These are phyloP conservation scores for Cercospora berteroae DNA, from an alignment of 2,329 filamentous ascomycete species.

Conservation along the genomic window DNA sequence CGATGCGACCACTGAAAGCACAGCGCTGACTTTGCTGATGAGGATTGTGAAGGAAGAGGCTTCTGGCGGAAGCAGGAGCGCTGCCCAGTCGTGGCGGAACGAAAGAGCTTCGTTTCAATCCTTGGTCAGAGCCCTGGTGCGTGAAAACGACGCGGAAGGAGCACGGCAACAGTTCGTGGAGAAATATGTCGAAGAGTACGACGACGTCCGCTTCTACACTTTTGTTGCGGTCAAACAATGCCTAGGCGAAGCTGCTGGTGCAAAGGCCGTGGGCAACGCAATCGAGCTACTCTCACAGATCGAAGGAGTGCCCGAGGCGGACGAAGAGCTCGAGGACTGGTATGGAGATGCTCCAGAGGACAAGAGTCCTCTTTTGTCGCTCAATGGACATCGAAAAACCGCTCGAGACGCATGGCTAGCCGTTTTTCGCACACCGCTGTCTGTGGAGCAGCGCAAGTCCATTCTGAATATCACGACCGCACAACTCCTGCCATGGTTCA, in stretches of 20 bases:
- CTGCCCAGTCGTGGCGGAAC: slow-evolving; percentile 68
- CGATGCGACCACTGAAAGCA: slow-evolving; percentile 62
- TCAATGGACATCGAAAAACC: slow-evolving; percentile 70
- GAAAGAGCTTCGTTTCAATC: slow-evolving; percentile 57
- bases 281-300: slow-evolving; percentile 65
- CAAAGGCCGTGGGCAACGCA: slow-evolving; percentile 53
- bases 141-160: slow-evolving; percentile 55
- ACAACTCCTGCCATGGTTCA: slow-evolving; percentile 83
- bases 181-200: slow-evolving; percentile 74
- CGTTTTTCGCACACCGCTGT: slow-evolving; percentile 66
- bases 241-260: slow-evolving; percentile 25
- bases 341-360: slow-evolving; percentile 65
- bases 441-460: slow-evolving; percentile 72
- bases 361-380: slow-evolving; percentile 63
- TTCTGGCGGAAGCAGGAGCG: slow-evolving; percentile 49
- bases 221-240: slow-evolving; percentile 68
- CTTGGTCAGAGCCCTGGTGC: slow-evolving; percentile 63
- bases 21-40: slow-evolving; percentile 77
- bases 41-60: slow-evolving; percentile 76
- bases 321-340: slow-evolving; percentile 66
- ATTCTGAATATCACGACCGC: slow-evolving; percentile 73
- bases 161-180: slow-evolving; percentile 71
- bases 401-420: slow-evolving; percentile 86
- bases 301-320: slow-evolving; percentile 67
- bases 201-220: slow-evolving; percentile 82